Conservation (phyloP, 2,329 filamentous ascomycete species). For the Nigrograna mackinnonii region DNA sequence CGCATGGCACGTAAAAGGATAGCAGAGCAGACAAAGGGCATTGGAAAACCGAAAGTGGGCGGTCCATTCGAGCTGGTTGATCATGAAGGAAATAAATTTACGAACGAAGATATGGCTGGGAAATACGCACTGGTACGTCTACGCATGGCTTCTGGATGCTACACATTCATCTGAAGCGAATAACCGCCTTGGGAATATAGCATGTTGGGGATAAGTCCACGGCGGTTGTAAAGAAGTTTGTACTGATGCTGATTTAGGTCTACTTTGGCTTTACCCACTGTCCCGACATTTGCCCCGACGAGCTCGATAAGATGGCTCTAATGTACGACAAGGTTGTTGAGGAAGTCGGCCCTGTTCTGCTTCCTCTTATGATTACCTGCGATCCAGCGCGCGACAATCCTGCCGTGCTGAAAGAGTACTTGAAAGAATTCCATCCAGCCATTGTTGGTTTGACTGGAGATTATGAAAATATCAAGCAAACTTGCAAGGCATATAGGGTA, state of each 20-base stretch:
- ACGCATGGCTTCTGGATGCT: constrained; percentile 33
- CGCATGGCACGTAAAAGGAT: constrained; percentile 87
- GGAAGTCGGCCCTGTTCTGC: constrained; percentile 57
- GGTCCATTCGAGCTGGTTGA: constrained; percentile 83
- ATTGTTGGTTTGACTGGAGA: constrained; percentile 90
- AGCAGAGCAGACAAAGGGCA: constrained; percentile 89
- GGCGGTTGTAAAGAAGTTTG: no score
- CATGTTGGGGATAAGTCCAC: no score
- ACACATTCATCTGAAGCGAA: background rate
- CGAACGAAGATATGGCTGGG: constrained; percentile 80
- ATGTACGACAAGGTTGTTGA: constrained; percentile 76
- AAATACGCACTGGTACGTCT: constrained; percentile 79
- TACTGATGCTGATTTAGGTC: constrained; percentile 58
- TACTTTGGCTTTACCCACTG: constrained; percentile 99
- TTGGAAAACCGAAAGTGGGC: constrained; percentile 91
- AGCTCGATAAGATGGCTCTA: constrained; percentile 98
- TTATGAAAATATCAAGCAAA: constrained; percentile 89
- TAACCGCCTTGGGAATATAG: no score
- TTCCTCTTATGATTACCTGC: constrained; percentile 92
- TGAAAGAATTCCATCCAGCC: constrained; percentile 85
- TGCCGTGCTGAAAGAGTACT: constrained; percentile 79
- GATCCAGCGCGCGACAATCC: constrained; percentile 92
- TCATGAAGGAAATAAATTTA: constrained; percentile 77
- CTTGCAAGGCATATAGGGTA: constrained; percentile 94
- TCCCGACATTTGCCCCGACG: constrained; percentile 97